Conservation (phyloP, 2,329 filamentous ascomycete species). For the Cercospora brassicicola region DNA sequence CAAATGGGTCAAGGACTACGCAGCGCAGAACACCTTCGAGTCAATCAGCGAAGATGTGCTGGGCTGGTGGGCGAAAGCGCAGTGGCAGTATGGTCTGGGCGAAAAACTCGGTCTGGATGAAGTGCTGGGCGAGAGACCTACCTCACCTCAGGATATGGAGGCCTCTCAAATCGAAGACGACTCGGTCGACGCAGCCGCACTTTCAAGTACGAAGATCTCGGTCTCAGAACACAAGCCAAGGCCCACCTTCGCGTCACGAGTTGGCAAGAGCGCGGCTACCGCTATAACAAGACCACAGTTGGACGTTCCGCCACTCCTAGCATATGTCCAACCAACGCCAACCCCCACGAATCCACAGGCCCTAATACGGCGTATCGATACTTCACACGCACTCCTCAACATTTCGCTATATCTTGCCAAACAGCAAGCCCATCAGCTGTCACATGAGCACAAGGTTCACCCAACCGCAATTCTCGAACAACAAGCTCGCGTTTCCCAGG, state of each 20-base stretch:
- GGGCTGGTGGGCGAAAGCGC: constrained; percentile 92
- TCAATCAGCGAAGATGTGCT: constrained; percentile 88
- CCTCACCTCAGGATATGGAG: constrained; percentile 33
- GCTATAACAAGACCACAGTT: constrained; percentile 35
- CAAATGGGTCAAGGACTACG: constrained; percentile 83
- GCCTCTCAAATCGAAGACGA: constrained; percentile 26
- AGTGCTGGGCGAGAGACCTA: constrained; percentile 56
- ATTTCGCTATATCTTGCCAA: constrained; percentile 86
- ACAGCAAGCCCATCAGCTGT: constrained; percentile 66
- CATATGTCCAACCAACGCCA: constrained; percentile 69
- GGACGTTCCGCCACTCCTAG: constrained; percentile 71
- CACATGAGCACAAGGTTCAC: constrained; percentile 76
- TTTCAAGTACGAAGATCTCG: constrained; percentile 56
- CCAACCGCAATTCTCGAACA: constrained; percentile 79
- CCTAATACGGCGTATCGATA: constrained; percentile 85
- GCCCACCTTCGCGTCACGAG: constrained; percentile 38
- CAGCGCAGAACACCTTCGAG: constrained; percentile 78
- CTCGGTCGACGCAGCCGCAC: constrained; percentile 30
- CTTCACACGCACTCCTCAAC: constrained; percentile 73
- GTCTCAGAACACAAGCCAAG: constrained; percentile 49
- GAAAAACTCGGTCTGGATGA: constrained; percentile 73
- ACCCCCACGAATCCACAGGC: constrained; percentile 46
- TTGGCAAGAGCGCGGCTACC: constrained; percentile 24
- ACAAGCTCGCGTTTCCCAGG: constrained; percentile 76
- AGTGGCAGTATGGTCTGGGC: constrained; percentile 80